Percentiles rank a stretch among this genome's conserved stretches.
These are phyloP conservation scores for Tolypocladium ophioglossoides DNA, from an alignment of 2,329 filamentous ascomycete species.

Conservation along the genomic window DNA sequence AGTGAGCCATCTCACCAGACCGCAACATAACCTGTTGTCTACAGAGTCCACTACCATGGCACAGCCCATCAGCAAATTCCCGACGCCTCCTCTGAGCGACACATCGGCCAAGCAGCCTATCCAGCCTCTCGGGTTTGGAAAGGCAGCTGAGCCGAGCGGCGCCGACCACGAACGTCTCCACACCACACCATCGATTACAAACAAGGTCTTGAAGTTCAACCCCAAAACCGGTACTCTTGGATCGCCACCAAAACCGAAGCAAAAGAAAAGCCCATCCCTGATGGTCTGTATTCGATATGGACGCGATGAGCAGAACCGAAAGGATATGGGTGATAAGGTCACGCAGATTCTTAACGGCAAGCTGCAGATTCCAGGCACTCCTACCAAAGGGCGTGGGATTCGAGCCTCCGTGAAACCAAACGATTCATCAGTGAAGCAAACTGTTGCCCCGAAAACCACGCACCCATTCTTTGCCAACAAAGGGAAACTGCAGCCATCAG, in stretches of 20 bases:
- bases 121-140: not conserved
- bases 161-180: not conserved
- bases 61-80: not conserved
- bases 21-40: not conserved
- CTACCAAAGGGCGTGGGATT: constrained; percentile 7
- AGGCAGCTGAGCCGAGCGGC: not conserved
- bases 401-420: not conserved
- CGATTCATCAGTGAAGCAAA: constrained; percentile 7
- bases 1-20: constrained; percentile 6
- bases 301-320: constrained; percentile 29
- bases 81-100: constrained; percentile 9
- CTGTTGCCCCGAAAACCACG: constrained; percentile 16
- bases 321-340: constrained; percentile 48
- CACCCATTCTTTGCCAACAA: constrained; percentile 34
- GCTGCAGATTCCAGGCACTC: constrained; percentile 13
- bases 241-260: constrained; percentile 47
- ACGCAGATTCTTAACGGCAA: constrained; percentile 44
- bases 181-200: constrained; percentile 9
- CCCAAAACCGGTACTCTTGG: constrained; percentile 51
- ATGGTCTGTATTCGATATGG: constrained; percentile 53
- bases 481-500: constrained; percentile 14
- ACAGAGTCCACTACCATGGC: not conserved
- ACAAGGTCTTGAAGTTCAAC: constrained; percentile 46
- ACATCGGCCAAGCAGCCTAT: constrained; percentile 1
- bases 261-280: constrained; percentile 18